A percentile compares a stretch with the other conserved stretches of the same genome.
These are phyloP conservation scores for Solanum ahanhuiri DNA, from an alignment of 257 asterid genomes.

Conservation along the genomic window DNA sequence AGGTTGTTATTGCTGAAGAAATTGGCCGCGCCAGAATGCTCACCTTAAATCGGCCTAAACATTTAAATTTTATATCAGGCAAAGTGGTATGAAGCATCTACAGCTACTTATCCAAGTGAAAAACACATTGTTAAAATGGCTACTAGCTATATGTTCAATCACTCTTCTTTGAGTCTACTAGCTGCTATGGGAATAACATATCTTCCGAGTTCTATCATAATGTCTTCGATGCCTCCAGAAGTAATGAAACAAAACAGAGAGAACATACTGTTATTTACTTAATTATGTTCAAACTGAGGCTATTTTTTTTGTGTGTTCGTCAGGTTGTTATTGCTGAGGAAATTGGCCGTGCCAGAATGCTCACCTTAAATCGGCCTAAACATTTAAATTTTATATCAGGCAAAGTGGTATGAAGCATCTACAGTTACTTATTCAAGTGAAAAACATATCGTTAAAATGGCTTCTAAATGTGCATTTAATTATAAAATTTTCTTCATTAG, in stretches of 20 bases:
- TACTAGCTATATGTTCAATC: no score
- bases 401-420: conserved; percentile 41
- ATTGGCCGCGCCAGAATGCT: no score
- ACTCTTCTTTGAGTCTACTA: no score
- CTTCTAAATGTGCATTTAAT: background rate
- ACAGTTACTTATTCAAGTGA: no score
- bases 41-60: no score
- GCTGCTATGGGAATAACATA: background rate
- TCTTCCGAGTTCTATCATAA: background rate
- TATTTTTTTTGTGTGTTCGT: background rate
- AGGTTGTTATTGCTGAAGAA: no score
- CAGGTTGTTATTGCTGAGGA: conserved; percentile 59
- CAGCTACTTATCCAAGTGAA: no score
- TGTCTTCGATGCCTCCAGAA: background rate
- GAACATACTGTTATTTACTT: background rate
- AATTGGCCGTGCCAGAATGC: conserved; percentile 43
- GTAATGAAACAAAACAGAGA: background rate
- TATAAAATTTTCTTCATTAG: background rate
- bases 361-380: conserved; percentile 76
- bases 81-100: no score
- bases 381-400: conserved; percentile 57
- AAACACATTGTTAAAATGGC: no score
- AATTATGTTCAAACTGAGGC: no score
- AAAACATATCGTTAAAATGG: background rate
- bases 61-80: no score